phyloP scores from a whole-genome alignment of 2,329 filamentous ascomycete species.

The Sporothrix schenckii region DNA sequence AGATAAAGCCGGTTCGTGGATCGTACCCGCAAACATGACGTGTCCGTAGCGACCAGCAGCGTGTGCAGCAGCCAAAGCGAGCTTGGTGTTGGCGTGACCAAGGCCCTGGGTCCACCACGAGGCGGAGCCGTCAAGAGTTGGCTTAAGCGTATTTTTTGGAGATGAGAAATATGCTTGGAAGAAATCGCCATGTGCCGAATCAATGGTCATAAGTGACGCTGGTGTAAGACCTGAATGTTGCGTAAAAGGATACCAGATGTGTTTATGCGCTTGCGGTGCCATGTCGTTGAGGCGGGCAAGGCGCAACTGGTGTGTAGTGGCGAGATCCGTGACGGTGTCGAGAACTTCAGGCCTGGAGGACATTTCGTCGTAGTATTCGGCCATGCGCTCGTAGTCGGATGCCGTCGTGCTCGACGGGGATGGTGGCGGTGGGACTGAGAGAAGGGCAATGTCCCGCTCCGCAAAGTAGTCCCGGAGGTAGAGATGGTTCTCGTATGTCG shows the following conservation, averaged over 20 bases:
- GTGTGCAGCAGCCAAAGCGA: slow-evolving; percentile 76
- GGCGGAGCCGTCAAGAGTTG: slow-evolving; percentile 80
- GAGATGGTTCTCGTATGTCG: slow-evolving; percentile 66
- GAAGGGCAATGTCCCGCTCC: slow-evolving; percentile 58
- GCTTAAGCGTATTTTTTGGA: slow-evolving; percentile 50
- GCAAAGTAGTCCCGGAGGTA: slow-evolving; percentile 71
- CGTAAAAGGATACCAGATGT: slow-evolving; percentile 87
- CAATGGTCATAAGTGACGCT: slow-evolving; percentile 71
- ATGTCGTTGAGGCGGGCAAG: slow-evolving; percentile 64
- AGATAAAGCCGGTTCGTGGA: slow-evolving; percentile 75
- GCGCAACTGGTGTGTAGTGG: slow-evolving; percentile 53
- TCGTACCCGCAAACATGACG: slow-evolving; percentile 80
- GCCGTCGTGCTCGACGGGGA: slow-evolving; percentile 44
- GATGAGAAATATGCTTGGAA: slow-evolving; percentile 60
- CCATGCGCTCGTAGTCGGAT: slow-evolving; percentile 62
- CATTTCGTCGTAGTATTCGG: slow-evolving; percentile 62
- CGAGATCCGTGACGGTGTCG: slow-evolving; percentile 49
- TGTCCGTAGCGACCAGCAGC: slow-evolving; percentile 84
- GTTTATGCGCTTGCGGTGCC: slow-evolving; percentile 60
- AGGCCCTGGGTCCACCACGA: slow-evolving; percentile 93
- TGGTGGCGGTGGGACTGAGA: slow-evolving; percentile 65
- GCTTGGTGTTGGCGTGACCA: slow-evolving; percentile 72
- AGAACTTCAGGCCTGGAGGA: slow-evolving; percentile 49
- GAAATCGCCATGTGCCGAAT: slow-evolving; percentile 77
- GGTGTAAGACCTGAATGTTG: slow-evolving; percentile 69